Percentiles rank a stretch among this genome's conserved stretches.
Evolutionary conservation across 2,329 filamentous ascomycete species (phyloP).

Genomic region (Chaetomium globosum): DNA sequence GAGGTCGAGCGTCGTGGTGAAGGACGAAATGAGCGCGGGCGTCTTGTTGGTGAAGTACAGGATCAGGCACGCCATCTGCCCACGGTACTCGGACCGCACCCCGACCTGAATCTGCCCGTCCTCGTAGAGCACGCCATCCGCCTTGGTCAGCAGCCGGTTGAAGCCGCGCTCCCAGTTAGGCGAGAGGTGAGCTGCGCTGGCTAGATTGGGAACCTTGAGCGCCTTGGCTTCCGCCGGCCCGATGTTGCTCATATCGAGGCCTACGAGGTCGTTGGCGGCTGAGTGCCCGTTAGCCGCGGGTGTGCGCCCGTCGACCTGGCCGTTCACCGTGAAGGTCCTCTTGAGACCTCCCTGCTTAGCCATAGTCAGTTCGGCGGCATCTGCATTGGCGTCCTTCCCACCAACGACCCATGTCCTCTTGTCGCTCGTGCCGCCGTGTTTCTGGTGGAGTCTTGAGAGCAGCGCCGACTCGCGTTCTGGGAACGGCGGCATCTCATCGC

Average conservation of each 20-base stretch:
- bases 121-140: slow-evolving; percentile 91
- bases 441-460: slow-evolving; percentile 89
- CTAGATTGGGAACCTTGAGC: slow-evolving; percentile 76
- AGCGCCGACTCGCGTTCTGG: slow-evolving; percentile 91
- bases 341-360: slow-evolving; percentile 81
- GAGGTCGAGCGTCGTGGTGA: slow-evolving; percentile 91
- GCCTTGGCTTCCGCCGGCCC: slow-evolving; percentile 60
- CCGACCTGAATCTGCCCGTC: slow-evolving; percentile 93
- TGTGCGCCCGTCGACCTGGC: slow-evolving; percentile 51
- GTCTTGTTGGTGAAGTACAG: slow-evolving; percentile 96
- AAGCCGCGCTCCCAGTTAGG: slow-evolving; percentile 94
- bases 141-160: slow-evolving; percentile 74
- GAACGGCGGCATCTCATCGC: slow-evolving; percentile 98
- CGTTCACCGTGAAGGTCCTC: slow-evolving; percentile 74
- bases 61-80: slow-evolving; percentile 93
- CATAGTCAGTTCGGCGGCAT: slow-evolving; percentile 76
- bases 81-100: slow-evolving; percentile 88
- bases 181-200: slow-evolving; percentile 87
- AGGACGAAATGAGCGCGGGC: slow-evolving; percentile 78
- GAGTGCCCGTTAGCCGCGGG: slow-evolving; percentile 54
- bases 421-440: slow-evolving; percentile 88
- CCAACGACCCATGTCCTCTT: slow-evolving; percentile 98
- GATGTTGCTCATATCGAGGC: slow-evolving; percentile 74
- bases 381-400: slow-evolving; percentile 88
- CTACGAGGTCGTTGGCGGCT: slow-evolving; percentile 69